A percentile compares a stretch with the other conserved stretches of the same genome.
phyloP scores from a whole-genome alignment of 768 basidiomycete species.

The Cantharellus anzutake region DNA sequence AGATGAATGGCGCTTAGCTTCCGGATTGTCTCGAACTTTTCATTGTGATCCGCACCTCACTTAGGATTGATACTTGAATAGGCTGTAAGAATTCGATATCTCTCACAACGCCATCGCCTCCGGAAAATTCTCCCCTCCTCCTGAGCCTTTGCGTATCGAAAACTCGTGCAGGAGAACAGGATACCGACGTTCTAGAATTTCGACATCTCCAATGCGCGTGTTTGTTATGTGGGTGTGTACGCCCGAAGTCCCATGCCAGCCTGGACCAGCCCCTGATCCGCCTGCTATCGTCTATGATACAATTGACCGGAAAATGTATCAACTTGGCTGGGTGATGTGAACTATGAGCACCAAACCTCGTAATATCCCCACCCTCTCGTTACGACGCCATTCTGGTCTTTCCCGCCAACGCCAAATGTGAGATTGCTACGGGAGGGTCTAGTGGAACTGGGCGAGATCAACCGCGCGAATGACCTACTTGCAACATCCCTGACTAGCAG shows the following conservation, averaged over 20 bases:
- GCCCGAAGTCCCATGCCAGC: slow-evolving; percentile 83
- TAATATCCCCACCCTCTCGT: slow-evolving; percentile 82
- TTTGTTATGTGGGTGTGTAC: slow-evolving; percentile 91
- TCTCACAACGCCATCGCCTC: slow-evolving; percentile 71
- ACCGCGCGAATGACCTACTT: slow-evolving; percentile 33
- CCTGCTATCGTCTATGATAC: slow-evolving; percentile 67
- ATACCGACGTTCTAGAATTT: slow-evolving; percentile 84
- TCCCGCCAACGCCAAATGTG: slow-evolving; percentile 81
- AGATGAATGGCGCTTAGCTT: background rate
- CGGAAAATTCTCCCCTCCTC: slow-evolving; percentile 52
- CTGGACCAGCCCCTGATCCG: slow-evolving; percentile 76
- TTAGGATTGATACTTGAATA: slow-evolving; percentile 75
- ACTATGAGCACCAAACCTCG: slow-evolving; percentile 26
- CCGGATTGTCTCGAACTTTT: background rate
- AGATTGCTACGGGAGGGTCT: slow-evolving; percentile 36
- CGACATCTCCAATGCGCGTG: slow-evolving; percentile 83
- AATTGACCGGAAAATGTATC: slow-evolving; percentile 4
- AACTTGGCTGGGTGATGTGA: background rate
- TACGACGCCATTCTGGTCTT: slow-evolving; percentile 55
- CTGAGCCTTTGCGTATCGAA: slow-evolving; percentile 49
- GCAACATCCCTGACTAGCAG: slow-evolving; percentile 85
- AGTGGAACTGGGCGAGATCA: background rate
- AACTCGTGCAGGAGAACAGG: slow-evolving; percentile 80
- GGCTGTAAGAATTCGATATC: slow-evolving; percentile 67
- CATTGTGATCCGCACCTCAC: slow-evolving; percentile 36